These are phyloP conservation scores for Didymella pinodella DNA, from an alignment of 2,329 filamentous ascomycete genomes.

Conservation along the genomic window DNA sequence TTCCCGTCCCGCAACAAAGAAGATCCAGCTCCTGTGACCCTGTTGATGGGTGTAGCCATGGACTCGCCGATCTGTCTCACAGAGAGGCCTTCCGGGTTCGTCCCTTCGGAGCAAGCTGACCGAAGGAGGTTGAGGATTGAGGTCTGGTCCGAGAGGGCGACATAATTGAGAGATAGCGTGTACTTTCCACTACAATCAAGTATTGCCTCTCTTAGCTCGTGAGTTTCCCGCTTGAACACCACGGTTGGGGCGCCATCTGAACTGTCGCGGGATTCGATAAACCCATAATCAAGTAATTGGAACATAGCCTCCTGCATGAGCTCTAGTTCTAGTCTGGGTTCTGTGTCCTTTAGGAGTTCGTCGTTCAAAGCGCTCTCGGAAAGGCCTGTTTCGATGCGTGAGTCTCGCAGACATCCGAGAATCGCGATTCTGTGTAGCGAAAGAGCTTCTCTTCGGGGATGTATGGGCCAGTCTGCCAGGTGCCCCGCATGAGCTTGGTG, in stretches of 20 bases:
- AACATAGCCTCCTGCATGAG: not conserved
- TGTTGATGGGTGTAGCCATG: not conserved
- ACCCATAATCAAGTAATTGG: not conserved
- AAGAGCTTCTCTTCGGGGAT: not conserved
- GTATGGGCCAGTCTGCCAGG: not conserved
- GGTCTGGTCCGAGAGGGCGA: not conserved
- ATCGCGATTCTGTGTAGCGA: not conserved
- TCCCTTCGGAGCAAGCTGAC: not conserved
- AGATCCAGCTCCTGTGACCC: not conserved
- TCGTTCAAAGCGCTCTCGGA: not conserved
- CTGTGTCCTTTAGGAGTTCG: too few species aligned
- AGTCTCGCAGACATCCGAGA: not conserved
- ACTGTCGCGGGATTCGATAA: not conserved
- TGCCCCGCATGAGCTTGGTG: not conserved
- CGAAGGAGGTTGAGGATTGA: not conserved
- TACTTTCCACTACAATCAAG: not conserved
- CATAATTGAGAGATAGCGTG: not conserved
- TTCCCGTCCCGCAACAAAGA: not conserved
- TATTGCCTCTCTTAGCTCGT: not conserved
- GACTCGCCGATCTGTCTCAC: not conserved
- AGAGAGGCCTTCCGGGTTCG: not conserved
- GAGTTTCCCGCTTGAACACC: not conserved
- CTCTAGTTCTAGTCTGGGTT: not conserved
- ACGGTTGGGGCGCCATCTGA: not conserved
- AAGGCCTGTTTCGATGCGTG: not conserved